These are phyloP conservation scores for Pleurotus tuoliensis DNA, from an alignment of 768 basidiomycete species.

Conservation along the genomic window DNA sequence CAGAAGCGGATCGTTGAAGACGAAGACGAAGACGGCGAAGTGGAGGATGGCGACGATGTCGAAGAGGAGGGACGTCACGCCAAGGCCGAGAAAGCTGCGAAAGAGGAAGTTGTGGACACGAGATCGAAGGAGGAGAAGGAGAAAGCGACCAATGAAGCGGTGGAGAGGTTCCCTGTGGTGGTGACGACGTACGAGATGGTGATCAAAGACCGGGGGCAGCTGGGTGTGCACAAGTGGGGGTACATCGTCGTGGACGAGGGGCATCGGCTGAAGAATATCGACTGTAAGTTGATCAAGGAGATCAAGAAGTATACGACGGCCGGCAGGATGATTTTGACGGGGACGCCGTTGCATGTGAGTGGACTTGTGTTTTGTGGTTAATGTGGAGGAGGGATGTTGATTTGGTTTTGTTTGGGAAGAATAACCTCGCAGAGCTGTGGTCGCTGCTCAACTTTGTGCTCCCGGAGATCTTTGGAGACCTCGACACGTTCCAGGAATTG, in stretches of 20 bases:
- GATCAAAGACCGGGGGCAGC: conserved; percentile 72
- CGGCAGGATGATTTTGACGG: conserved; percentile 90
- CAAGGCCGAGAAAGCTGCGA: conserved; percentile 1
- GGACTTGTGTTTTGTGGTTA: not conserved
- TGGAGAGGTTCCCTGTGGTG: conserved; percentile 62
- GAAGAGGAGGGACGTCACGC: not conserved
- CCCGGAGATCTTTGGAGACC: conserved; percentile 88
- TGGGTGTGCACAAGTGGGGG: conserved; percentile 66
- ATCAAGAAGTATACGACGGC: conserved; percentile 84
- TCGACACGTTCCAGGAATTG: conserved; percentile 91
- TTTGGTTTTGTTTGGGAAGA: conserved; percentile 48
- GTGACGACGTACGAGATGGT: conserved; percentile 93
- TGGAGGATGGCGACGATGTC: conserved; percentile 15
- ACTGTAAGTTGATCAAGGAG: conserved; percentile 86
- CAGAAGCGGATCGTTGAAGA: conserved; percentile 7
- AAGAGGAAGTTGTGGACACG: not conserved
- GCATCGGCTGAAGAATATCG: conserved; percentile 91
- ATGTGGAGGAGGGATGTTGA: not conserved
- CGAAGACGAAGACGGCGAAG: conserved; percentile 13
- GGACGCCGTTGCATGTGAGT: conserved; percentile 90
- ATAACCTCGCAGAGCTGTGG: conserved; percentile 95
- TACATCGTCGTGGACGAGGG: conserved; percentile 96
- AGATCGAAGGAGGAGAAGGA: conserved; percentile 9
- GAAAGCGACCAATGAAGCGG: not conserved
- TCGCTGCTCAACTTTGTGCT: conserved; percentile 93